phyloP scores from a whole-genome alignment of 208 protist genomes.

The Willaertia magna region DNA sequence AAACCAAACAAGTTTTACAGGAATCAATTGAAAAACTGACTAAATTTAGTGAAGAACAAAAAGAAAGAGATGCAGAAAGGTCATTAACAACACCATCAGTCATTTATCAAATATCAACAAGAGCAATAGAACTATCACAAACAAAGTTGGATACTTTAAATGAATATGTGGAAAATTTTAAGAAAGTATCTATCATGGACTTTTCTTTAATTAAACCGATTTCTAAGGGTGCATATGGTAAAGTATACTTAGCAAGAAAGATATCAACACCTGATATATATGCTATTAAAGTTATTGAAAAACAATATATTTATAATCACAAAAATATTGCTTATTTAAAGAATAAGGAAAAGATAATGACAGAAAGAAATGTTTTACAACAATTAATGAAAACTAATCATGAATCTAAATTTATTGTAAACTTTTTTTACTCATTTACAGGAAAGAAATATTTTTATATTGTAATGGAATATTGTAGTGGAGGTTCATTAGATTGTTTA shows the following conservation, averaged over 20 bases:
- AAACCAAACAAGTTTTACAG: neutral
- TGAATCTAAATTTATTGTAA: constrained; percentile 53
- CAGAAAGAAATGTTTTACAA: neutral
- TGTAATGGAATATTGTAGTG: constrained; percentile 80
- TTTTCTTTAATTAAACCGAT: constrained; percentile 70
- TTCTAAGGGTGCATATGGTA: constrained; percentile 67
- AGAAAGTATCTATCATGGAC: constrained; percentile 50
- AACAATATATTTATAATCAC: constrained; percentile 1
- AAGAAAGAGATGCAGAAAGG: neutral
- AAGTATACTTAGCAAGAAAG: constrained; percentile 49
- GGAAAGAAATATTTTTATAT: constrained; percentile 74
- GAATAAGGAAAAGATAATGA: neutral
- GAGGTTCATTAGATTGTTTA: constrained; percentile 71
- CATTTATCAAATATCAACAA: too few relatives aligned
- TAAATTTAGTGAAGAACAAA: neutral
- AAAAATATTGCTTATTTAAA: neutral
- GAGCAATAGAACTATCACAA: neutral
- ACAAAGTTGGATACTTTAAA: neutral
- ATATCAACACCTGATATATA: constrained; percentile 17
- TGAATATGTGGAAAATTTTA: constrained; percentile 4
- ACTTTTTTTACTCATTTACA: constrained; percentile 69
- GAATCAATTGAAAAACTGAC: neutral
- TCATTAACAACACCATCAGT: neutral
- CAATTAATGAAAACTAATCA: neutral
- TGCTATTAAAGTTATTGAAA: constrained; percentile 16